phyloP scores from a whole-genome alignment of 2,329 filamentous ascomycete species.

The Fusarium sp. region DNA sequence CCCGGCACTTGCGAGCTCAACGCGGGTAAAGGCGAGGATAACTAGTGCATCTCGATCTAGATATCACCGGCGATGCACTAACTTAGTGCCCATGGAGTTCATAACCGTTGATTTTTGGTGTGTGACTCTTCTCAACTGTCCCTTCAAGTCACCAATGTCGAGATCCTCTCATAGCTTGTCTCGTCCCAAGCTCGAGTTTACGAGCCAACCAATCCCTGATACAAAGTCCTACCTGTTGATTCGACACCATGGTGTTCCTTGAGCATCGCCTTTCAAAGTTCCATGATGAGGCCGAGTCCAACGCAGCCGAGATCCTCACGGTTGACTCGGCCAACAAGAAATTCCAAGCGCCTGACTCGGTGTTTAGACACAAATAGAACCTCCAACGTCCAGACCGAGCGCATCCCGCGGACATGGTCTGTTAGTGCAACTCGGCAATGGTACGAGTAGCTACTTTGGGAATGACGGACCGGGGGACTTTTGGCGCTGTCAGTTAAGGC shows the following conservation, averaged over 20 bases:
- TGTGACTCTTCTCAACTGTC: background rate
- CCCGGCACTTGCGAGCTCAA: background rate
- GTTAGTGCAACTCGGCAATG: background rate
- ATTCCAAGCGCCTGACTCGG: background rate
- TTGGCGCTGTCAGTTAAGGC: background rate
- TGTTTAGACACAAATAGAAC: background rate
- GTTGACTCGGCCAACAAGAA: background rate
- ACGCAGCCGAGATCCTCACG: background rate
- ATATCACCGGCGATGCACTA: background rate
- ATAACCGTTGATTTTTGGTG: too few species aligned
- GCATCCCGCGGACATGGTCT: background rate
- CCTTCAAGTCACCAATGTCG: background rate
- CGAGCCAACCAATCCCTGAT: background rate
- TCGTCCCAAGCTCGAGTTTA: background rate
- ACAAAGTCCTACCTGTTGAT: background rate
- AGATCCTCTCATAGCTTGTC: background rate
- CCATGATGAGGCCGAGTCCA: background rate
- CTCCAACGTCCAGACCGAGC: background rate
- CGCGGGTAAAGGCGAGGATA: background rate
- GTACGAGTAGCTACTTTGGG: background rate
- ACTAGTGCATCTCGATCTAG: background rate
- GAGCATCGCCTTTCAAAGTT: background rate
- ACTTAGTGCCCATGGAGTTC: background rate
- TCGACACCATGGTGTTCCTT: background rate
- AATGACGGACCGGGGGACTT: background rate